Evolutionary conservation across 805 yeast species (phyloP).

Genomic region (Kodamaea kakaduensis): DNA sequence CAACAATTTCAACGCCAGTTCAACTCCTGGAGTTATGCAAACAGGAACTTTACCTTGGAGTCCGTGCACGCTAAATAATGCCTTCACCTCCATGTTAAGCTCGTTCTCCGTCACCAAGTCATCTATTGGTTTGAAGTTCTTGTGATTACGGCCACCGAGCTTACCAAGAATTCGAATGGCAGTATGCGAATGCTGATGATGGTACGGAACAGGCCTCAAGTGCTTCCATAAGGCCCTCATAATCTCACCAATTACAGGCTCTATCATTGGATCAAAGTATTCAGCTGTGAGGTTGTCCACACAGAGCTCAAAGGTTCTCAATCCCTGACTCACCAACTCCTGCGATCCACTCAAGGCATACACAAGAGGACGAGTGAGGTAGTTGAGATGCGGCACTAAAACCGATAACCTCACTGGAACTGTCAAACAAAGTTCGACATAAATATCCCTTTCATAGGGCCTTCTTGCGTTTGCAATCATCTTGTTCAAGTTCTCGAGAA

Average conservation of each 20-base stretch:
- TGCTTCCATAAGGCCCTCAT: constrained; percentile 92
- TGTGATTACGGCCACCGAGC: constrained; percentile 92
- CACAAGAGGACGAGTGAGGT: constrained; percentile 86
- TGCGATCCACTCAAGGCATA: constrained; percentile 85
- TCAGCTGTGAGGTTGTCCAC: constrained; percentile 96
- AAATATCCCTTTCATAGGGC: constrained; percentile 88
- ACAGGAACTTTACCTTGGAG: constrained; percentile 55
- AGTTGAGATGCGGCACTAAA: constrained; percentile 85
- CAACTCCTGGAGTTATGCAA: constrained; percentile 78
- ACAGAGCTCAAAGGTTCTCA: constrained; percentile 90
- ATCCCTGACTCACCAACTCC: constrained; percentile 90
- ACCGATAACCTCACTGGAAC: constrained; percentile 95
- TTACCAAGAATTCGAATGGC: constrained; percentile 92
- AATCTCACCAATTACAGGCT: constrained; percentile 92
- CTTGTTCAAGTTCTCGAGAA: constrained; percentile 80
- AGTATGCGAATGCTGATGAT: constrained; percentile 92
- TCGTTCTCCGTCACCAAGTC: constrained; percentile 54
- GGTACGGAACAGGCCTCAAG: constrained; percentile 86
- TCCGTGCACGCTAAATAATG: constrained; percentile 70
- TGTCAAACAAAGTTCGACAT: constrained; percentile 90
- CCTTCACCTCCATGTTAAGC: constrained; percentile 66
- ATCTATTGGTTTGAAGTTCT: constrained; percentile 71
- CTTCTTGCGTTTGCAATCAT: constrained; percentile 78
- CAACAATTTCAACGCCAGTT: constrained; percentile 70
- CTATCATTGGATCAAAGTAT: constrained; percentile 94